phyloP scores from a whole-genome alignment of 257 asterid species.

The Apocynum venetum region DNA sequence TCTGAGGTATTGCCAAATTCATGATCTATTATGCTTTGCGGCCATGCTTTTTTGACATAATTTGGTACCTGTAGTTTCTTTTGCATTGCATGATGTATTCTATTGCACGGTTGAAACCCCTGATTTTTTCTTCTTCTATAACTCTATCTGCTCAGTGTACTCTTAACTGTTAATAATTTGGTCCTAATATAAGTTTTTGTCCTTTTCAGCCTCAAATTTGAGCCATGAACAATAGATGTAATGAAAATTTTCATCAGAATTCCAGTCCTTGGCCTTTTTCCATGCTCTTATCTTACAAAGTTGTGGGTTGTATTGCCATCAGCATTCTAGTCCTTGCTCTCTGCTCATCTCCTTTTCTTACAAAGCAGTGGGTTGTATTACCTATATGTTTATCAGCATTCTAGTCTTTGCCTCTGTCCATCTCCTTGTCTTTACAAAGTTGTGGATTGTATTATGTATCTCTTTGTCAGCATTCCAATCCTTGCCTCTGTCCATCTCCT shows the following conservation, averaged over 20 bases:
- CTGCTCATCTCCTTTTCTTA: background rate
- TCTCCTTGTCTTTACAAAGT: too few species aligned
- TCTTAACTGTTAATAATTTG: background rate
- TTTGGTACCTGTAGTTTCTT: background rate
- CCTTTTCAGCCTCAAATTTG: background rate
- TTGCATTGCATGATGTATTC: background rate
- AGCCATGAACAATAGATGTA: background rate
- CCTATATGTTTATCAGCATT: background rate
- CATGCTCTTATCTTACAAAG: too few species aligned
- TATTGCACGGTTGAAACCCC: background rate
- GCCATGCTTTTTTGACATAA: background rate
- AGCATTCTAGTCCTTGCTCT: background rate
- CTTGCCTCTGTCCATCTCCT: background rate
- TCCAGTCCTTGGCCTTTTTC: background rate
- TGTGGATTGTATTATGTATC: too few species aligned
- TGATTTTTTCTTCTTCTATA: background rate
- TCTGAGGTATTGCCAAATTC: constrained; percentile 60
- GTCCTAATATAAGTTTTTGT: background rate
- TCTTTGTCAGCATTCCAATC: too few species aligned
- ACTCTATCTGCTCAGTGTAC: background rate
- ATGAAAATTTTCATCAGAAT: background rate
- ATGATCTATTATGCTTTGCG: background rate
- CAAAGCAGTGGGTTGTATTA: background rate
- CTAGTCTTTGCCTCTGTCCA: background rate
- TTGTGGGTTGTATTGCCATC: background rate